These are phyloP conservation scores for Podila minutissima DNA, from an alignment of 192 early-diverging fungal genomes.

Conservation along the genomic window DNA sequence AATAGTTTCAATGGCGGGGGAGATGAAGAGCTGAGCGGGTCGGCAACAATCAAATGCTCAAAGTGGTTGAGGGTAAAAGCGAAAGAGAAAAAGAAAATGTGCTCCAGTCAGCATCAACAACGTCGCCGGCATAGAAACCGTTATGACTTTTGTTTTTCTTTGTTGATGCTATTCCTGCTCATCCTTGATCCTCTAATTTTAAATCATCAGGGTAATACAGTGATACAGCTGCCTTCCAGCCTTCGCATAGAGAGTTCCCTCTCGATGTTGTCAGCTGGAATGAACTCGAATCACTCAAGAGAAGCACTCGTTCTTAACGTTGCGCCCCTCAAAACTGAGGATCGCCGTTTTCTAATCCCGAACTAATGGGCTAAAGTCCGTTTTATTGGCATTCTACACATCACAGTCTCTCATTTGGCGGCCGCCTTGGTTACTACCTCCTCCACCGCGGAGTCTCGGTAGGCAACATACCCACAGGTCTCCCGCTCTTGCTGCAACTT, in stretches of 20 bases:
- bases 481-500: conserved; percentile 17
- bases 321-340: too few species aligned
- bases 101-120: not conserved
- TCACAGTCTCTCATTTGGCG: too few species aligned
- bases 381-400: not conserved
- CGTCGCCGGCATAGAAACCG: not conserved
- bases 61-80: not conserved
- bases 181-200: not conserved
- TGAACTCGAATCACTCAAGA: not conserved
- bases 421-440: too few species aligned
- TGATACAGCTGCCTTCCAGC: too few species aligned
- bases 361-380: too few species aligned
- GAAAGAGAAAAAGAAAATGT: not conserved
- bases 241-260: too few species aligned
- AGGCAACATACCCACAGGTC: conserved; percentile 15
- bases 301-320: too few species aligned
- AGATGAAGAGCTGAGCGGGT: not conserved
- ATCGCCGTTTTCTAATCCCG: too few species aligned
- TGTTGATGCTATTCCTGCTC: not conserved
- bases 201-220: too few species aligned
- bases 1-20: too few species aligned
- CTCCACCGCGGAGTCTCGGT: not conserved
- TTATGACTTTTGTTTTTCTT: not conserved
- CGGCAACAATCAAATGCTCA: not conserved
- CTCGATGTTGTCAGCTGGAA: too few species aligned